phyloP scores from a whole-genome alignment of 148 eudicot species.

The Chenopodium quinoa region DNA sequence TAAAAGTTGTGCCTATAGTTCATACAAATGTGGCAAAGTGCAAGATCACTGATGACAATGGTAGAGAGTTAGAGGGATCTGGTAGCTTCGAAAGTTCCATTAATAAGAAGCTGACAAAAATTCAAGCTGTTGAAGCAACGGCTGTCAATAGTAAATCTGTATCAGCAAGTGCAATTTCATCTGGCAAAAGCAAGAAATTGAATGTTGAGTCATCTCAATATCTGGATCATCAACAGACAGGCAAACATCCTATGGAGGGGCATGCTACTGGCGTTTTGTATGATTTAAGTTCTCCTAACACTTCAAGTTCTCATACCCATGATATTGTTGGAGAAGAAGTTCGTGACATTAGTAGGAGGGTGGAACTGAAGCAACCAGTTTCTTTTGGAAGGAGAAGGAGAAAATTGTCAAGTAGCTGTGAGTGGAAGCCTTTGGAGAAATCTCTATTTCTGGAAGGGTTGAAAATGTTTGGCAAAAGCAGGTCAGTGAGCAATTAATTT shows the following conservation, averaged over 20 bases:
- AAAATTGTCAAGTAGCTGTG: slow-evolving; percentile 27
- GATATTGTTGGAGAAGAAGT: slow-evolving; percentile 32
- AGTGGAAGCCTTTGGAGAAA: slow-evolving; percentile 86
- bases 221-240: slow-evolving; percentile 9
- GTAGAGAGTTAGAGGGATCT: slow-evolving; percentile 21
- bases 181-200: slow-evolving; percentile 17
- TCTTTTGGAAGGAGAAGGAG: slow-evolving; percentile 24
- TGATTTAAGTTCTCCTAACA: slow-evolving; percentile 5
- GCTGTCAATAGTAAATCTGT: slow-evolving; percentile 13
- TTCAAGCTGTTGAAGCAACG: slow-evolving; percentile 21
- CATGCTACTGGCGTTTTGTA: slow-evolving; percentile 13
- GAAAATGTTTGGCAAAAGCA: slow-evolving; percentile 90
- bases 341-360: slow-evolving; percentile 21
- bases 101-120: slow-evolving; percentile 42
- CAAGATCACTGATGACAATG: slow-evolving; percentile 28
- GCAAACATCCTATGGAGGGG: slow-evolving; percentile 8
- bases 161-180: slow-evolving; percentile 24
- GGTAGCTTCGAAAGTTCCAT: slow-evolving; percentile 29
- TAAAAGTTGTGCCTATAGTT: slow-evolving; percentile 20
- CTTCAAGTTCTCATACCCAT: slow-evolving; percentile 9
- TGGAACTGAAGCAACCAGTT: slow-evolving; percentile 31
- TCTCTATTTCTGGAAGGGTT: slow-evolving; percentile 76
- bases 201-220: slow-evolving; percentile 3
- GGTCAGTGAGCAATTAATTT: slow-evolving; percentile 38
- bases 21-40: slow-evolving; percentile 35